phyloP scores from a whole-genome alignment of 2,329 filamentous ascomycete genomes.

The Lachnellula subtilissima region DNA sequence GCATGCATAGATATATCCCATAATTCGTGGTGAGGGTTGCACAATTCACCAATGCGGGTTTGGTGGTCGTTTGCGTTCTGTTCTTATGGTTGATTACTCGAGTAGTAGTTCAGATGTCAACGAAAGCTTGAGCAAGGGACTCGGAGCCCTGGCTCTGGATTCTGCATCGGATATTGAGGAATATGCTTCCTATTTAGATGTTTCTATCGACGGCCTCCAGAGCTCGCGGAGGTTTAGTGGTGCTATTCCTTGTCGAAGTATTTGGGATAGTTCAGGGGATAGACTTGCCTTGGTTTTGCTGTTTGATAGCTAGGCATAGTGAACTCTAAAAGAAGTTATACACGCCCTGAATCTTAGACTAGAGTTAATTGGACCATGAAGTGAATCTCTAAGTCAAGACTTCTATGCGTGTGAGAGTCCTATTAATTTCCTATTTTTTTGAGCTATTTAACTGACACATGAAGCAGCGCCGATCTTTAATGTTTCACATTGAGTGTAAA shows the following conservation, averaged over 20 bases:
- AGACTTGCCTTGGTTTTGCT: conserved; percentile 27
- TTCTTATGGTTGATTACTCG: conserved; percentile 8
- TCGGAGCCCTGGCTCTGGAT: background rate
- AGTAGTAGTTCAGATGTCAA: background rate
- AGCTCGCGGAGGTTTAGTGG: conserved; percentile 12
- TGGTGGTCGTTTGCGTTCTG: conserved; percentile 1
- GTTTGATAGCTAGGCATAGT: background rate
- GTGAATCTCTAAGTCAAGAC: background rate
- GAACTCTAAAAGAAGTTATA: background rate
- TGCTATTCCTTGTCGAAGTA: conserved; percentile 38
- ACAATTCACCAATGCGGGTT: conserved; percentile 14
- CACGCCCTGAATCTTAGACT: background rate
- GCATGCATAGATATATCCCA: background rate
- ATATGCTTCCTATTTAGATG: conserved; percentile 18
- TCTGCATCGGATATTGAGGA: background rate
- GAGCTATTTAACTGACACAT: too few relatives aligned
- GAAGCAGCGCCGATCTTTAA: background rate
- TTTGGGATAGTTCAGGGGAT: conserved; percentile 38
- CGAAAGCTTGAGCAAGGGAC: conserved; percentile 4
- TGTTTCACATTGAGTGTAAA: background rate
- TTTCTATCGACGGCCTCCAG: conserved; percentile 2
- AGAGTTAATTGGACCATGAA: too few relatives aligned
- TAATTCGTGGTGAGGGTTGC: background rate
- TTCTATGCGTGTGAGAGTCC: too few relatives aligned
- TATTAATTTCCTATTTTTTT: too few relatives aligned